These are phyloP conservation scores for Fonsecaea pedrosoi DNA, from an alignment of 2,329 filamentous ascomycete species.

Conservation along the genomic window DNA sequence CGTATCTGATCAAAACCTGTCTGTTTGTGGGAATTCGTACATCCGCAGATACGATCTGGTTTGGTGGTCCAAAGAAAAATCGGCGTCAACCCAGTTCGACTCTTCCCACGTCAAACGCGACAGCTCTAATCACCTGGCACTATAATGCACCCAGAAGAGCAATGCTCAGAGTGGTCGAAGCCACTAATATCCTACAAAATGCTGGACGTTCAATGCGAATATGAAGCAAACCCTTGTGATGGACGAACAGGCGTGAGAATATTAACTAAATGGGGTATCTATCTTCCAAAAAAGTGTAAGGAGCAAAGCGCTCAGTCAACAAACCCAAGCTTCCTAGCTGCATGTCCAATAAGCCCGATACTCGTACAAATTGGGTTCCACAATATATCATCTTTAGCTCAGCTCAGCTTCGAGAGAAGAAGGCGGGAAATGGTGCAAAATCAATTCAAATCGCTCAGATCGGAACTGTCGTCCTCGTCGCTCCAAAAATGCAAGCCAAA, in stretches of 20 bases:
- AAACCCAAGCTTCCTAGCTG: constrained; percentile 13
- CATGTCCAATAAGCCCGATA: constrained; percentile 15
- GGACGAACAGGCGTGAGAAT: background rate
- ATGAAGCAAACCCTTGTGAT: background rate
- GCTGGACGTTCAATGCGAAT: background rate
- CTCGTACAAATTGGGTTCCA: constrained; percentile 14
- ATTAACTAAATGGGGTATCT: constrained; percentile 21
- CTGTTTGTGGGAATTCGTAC: no score
- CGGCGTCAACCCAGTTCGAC: no score
- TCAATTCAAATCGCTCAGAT: constrained; percentile 1
- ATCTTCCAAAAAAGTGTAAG: constrained; percentile 6
- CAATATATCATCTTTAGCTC: constrained; percentile 11
- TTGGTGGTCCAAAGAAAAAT: no score
- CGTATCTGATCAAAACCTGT: no score
- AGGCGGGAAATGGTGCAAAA: background rate
- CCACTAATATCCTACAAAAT: no score
- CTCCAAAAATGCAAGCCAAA: constrained; percentile 9
- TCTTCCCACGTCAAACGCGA: background rate
- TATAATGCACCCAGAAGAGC: no score
- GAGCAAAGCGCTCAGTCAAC: background rate
- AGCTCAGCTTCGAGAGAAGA: constrained; percentile 11
- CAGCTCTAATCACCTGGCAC: background rate
- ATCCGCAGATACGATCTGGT: no score
- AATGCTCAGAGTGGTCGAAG: no score
- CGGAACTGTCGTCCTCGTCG: background rate